Base-by-base conservation (phyloP, 495 filamentous ascomycete species). In the Tuber borchii region DNA sequence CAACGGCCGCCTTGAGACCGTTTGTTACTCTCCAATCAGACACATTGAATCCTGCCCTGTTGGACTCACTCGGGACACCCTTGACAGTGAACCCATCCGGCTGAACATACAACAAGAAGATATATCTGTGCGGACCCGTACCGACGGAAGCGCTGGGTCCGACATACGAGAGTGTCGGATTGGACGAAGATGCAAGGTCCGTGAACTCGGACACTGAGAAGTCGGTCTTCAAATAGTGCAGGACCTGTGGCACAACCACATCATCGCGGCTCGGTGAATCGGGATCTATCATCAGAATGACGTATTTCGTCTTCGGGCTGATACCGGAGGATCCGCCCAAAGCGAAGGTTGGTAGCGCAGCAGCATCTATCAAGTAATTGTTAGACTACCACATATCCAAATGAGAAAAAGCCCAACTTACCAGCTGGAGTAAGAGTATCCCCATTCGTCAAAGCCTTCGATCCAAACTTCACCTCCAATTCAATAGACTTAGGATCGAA, bases 41-140 rank as follows among this genome's bases (percentile, higher is more conserved):
- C 20, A 82, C 74, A 71, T 76, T 73, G 43, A 82, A 82, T 43
- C 65, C 73, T 37, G 31, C 71, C 71, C 80, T 44, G 37, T 74
- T 70, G 7, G 69, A 46, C 17, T 48, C 46, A 22, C 40, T 22
- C 20, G 77, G 77, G 22, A 81, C 68, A 9, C 76, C 71, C 43
- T 78, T 71, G 14, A 73, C 68, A 16, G 48, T 19, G 73, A 79
- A 78, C 0, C 48, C 71, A 2, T 14, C 45, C 1, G 79, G 79
- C 76, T 82, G 80, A n/a, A 71, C 48, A 39, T 81, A 82, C 70
- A 82, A 31, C 70, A 82, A 37, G 74, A 81, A 82, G 46, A 82
- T 75, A 69, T 82, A 82, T n/a, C 79, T 70, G 48, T 82, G 80
- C 14, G 44, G 65, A 10, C 76, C 71, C 2, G 76, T 74, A 10